These are phyloP conservation scores for Sclerotinia spermophila DNA, from an alignment of 2,329 filamentous ascomycete genomes.

Conservation along the genomic window DNA sequence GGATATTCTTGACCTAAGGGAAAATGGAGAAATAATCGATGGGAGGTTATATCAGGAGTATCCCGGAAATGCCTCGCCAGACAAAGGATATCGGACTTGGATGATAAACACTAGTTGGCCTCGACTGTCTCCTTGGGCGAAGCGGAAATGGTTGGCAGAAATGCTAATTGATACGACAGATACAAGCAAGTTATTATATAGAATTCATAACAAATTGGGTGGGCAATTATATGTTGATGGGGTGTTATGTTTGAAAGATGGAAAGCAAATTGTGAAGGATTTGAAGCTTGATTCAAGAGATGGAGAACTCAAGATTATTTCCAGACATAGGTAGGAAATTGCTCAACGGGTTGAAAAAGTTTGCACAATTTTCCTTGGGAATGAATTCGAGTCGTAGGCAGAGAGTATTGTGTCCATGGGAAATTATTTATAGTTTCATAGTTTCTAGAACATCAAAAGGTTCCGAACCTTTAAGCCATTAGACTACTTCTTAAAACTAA, in stretches of 20 bases:
- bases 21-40: slow-evolving; percentile 29
- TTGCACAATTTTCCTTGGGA: neutral
- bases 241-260: slow-evolving; percentile 24
- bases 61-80: neutral
- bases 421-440: neutral
- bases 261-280: slow-evolving; percentile 16
- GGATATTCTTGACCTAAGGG: slow-evolving; percentile 29
- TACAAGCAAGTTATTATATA: slow-evolving; percentile 25
- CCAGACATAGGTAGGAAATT: slow-evolving; percentile 4
- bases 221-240: slow-evolving; percentile 32
- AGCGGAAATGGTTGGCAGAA: slow-evolving; percentile 33
- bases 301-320: slow-evolving; percentile 32
- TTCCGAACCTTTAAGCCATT: neutral
- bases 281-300: slow-evolving; percentile 30
- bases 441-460: neutral
- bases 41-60: slow-evolving; percentile 30
- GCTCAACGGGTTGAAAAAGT: neutral
- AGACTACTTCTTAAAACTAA: neutral
- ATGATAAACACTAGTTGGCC: slow-evolving; percentile 34
- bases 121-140: slow-evolving; percentile 34
- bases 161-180: slow-evolving; percentile 34
- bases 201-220: slow-evolving; percentile 28
- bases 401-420: no score
- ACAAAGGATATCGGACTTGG: neutral
- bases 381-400: no score